A percentile compares a stretch with the other conserved stretches of the same genome.
Conservation (phyloP, 2,329 filamentous ascomycete genomes). For the Pseudocercospora musae region DNA sequence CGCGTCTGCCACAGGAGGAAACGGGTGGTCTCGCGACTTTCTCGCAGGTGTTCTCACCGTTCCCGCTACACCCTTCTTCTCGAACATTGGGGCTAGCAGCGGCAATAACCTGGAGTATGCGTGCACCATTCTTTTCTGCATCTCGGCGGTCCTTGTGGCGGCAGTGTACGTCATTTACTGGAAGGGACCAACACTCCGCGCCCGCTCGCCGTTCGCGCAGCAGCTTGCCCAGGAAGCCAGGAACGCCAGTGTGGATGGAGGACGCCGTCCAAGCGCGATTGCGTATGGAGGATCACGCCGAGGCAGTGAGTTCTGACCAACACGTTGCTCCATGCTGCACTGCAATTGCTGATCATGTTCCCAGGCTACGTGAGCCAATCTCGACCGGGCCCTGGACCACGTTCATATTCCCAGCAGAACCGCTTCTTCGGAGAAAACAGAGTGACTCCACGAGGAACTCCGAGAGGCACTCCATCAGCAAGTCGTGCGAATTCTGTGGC, state of each 20-base stretch:
- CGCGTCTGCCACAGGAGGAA: conserved; percentile 71
- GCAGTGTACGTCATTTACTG: conserved; percentile 57
- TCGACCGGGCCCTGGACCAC: conserved; percentile 23
- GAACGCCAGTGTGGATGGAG: conserved; percentile 23
- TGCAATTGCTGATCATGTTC: not conserved
- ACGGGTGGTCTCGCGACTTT: conserved; percentile 72
- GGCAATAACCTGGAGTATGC: conserved; percentile 53
- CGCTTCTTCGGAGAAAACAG: conserved; percentile 32
- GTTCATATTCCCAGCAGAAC: conserved; percentile 29
- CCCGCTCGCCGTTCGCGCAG: conserved; percentile 52
- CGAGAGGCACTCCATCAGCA: conserved; percentile 28
- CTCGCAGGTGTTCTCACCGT: conserved; percentile 69
- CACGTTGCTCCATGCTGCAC: too few species aligned
- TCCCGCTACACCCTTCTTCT: conserved; percentile 61
- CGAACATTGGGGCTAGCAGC: conserved; percentile 36
- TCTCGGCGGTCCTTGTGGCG: conserved; percentile 52
- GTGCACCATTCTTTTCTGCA: conserved; percentile 53
- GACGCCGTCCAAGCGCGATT: conserved; percentile 27
- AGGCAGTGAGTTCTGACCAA: conserved; percentile 28
- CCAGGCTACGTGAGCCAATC: conserved; percentile 1
- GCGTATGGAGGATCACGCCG: conserved; percentile 15
- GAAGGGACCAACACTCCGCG: conserved; percentile 54
- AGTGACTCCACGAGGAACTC: conserved; percentile 28
- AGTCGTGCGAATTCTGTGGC: conserved; percentile 26
- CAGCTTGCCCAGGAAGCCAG: conserved; percentile 34